Conservation (phyloP, 129 eudicot species). For the Ambrosia trifida region DNA sequence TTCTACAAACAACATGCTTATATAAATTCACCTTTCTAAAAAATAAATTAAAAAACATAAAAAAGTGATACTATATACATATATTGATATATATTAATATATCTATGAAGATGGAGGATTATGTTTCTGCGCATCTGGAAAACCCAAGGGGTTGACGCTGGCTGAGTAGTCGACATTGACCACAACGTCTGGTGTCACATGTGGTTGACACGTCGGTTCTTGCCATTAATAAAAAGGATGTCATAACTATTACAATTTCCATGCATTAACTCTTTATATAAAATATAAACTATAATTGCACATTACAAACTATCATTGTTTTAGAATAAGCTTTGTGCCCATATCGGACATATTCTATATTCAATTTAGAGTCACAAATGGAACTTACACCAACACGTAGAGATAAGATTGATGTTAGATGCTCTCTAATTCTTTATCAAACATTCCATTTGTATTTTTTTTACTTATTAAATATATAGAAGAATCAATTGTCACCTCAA, state of each 20-base stretch:
- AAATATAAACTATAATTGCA: background rate
- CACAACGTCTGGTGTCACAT: too few relatives aligned
- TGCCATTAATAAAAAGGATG: background rate
- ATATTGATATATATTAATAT: too few relatives aligned
- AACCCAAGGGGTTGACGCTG: too few relatives aligned
- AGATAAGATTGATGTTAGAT: background rate
- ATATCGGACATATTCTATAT: conserved; percentile 11
- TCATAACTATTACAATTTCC: background rate
- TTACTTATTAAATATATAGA: background rate
- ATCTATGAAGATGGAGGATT: too few relatives aligned
- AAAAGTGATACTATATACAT: too few relatives aligned
- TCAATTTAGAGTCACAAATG: conserved; percentile 4
- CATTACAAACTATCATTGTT: conserved; percentile 4
- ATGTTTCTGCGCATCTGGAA: too few relatives aligned
- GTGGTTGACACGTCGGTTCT: too few relatives aligned
- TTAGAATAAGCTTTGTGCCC: conserved; percentile 11
- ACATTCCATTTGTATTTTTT: conserved; percentile 17
- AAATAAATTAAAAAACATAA: too few relatives aligned
- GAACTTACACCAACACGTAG: conserved; percentile 6
- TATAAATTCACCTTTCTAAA: too few relatives aligned
- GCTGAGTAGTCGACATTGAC: too few relatives aligned
- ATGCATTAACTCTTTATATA: conserved; percentile 13
- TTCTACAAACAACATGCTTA: too few relatives aligned
- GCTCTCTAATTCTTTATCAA: background rate
- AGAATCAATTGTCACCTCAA: background rate